Evolutionary conservation across 768 basidiomycete species (phyloP), one percentile per base, ranked within the genome.

Genomic region (Erythrobasidium yunnanense): DNA sequence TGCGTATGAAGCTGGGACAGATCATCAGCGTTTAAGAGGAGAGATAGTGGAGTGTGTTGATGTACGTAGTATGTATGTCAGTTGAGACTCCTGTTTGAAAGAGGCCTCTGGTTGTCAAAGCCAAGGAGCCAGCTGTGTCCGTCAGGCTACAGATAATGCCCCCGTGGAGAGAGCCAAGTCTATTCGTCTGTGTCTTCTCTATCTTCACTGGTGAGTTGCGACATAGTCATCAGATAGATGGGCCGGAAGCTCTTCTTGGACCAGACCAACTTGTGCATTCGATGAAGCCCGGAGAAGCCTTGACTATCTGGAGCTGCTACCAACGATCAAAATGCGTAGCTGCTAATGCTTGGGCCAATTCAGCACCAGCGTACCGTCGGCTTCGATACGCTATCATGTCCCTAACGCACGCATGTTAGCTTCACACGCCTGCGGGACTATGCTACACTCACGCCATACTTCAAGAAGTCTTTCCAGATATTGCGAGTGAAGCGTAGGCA

Each of bases 101-200:
- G 50, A 73, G 22, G 2, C 72, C 72, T 42, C 50, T 47, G 18
- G 68, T 50, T 3, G 68, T 58, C 20, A 73, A 51, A 4, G 71
- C 68, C n/a, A 73, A 54, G 1, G 50, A 55, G 1, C 72, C 72
- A 53, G 69, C 66, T 11, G 70, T 73, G 45, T 73, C 72, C 4
- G 71, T 69, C 2, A 73, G 49, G 1, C 56, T 56, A 2, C 67
- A 66, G 45, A 71, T 71, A 22, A 73, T 1, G 1, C 72, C 72
- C 15, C 72, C 72, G 42, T 73, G 72, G 1, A 73, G 56, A 6
- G 60, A 57, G 38, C 67, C 56, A 5, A 45, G 50, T 2, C 53
- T 20, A 32, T 63, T 63, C 47, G 60, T 63, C 20, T 63, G 60
- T 25, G 32, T 49, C 17, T 51, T 49, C 33, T 63, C 32, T 7